Evolutionary conservation across 768 basidiomycete genomes (phyloP), one percentile per base, ranked within the genome.

Genomic region (Boletus patriciae): DNA sequence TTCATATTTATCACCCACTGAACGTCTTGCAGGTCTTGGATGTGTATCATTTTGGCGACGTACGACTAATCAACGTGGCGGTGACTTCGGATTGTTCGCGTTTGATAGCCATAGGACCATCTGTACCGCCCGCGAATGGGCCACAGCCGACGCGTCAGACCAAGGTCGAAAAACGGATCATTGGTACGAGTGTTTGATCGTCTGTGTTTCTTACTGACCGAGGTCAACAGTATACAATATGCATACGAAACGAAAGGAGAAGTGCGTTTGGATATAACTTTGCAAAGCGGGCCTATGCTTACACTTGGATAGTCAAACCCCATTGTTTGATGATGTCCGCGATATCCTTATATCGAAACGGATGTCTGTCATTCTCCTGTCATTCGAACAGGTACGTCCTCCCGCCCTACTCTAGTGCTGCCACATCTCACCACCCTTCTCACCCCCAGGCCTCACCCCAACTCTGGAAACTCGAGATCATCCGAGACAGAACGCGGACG

Each of bases 401-500:
- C 6, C 15, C 5, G 2, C 23, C 27, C 10, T 18, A n/a, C 34
- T 11, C 25, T 4, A 29, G 18, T 16, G 15, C 12, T 15, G 16
- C 6, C 21, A 11, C 23, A 16, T 29, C 40, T 37, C 15, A 38
- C 19, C 31, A 18, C 16, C 15, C 23, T 27, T 23, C 4, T 16
- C 27, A 12, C 10, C 50, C 34, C 33, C 16, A 88, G 86, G 82
- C 85, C 1, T 79, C 87, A 16, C 88, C 90, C 0, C 88, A 90
- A 67, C 76, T 90, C 2, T 91, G 88, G 88, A 85, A 81, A 67
- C 68, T 91, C 38, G 85, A 88, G 48, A 64, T 80, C 29, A 73
- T 88, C 29, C 83, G 81, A 61, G 84, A 87, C 57, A 67, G 51
- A 50, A 61, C 60, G 18, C 69, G 76, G 27, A 78, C 77, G 31